phyloP scores from a whole-genome alignment of 2,329 filamentous ascomycete genomes.

The Colletotrichum coccodes region DNA sequence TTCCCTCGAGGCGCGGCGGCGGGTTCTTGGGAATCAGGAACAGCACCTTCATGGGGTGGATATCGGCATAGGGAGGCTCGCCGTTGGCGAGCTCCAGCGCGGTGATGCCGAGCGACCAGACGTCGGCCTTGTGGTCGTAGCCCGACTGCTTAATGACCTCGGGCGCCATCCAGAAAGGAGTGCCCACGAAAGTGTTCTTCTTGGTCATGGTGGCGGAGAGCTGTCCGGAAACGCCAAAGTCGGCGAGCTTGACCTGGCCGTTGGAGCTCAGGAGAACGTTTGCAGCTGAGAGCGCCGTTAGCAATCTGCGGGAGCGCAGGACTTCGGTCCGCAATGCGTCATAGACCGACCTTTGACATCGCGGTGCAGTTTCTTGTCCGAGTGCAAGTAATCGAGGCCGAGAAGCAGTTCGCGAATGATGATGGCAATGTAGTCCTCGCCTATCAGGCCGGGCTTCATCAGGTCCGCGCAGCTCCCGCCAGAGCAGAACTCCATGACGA shows the following conservation, averaged over 20 bases:
- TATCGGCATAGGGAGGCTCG: slow-evolving; percentile 94
- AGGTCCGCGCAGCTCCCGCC: slow-evolving; percentile 96
- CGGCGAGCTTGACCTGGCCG: slow-evolving; percentile 95
- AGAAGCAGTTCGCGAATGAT: slow-evolving; percentile 90
- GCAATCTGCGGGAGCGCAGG: not conserved
- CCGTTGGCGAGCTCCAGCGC: slow-evolving; percentile 91
- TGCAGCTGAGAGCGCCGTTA: slow-evolving; percentile 70
- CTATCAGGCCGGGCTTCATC: slow-evolving; percentile 91
- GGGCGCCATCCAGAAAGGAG: slow-evolving; percentile 99
- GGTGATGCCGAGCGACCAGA: slow-evolving; percentile 96
- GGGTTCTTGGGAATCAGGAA: slow-evolving; percentile 97
- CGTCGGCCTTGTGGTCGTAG: slow-evolving; percentile 97
- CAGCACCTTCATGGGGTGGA: slow-evolving; percentile 97
- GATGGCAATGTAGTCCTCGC: slow-evolving; percentile 96
- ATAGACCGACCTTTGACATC: slow-evolving; percentile 85
- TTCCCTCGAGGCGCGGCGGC: slow-evolving; percentile 82
- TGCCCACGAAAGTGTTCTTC: slow-evolving; percentile 99
- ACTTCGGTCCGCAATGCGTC: not conserved
- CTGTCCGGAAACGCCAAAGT: slow-evolving; percentile 97
- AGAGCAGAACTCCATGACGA: slow-evolving; percentile 99
- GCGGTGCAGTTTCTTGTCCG: slow-evolving; percentile 94
- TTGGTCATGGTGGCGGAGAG: slow-evolving; percentile 98
- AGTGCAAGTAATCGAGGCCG: slow-evolving; percentile 92
- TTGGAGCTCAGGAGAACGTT: slow-evolving; percentile 90
- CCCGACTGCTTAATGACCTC: slow-evolving; percentile 99